Evolutionary conservation across 192 early-diverging fungal species (phyloP).

Genomic region (Funneliformis geosporum): DNA sequence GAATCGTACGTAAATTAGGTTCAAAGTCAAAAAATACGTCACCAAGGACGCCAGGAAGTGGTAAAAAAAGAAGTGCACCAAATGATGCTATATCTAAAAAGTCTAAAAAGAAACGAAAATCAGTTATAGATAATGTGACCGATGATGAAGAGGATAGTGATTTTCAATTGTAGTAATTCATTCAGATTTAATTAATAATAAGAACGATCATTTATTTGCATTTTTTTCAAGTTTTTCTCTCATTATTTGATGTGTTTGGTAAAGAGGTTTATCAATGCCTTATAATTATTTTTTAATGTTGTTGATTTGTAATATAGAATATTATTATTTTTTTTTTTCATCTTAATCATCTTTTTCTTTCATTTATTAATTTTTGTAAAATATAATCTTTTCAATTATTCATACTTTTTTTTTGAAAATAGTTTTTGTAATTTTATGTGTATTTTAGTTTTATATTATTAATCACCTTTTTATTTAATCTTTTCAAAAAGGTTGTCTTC

Average conservation of each 20-base stretch:
- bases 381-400: background rate
- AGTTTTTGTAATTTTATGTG: background rate
- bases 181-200: background rate
- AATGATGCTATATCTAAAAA: background rate
- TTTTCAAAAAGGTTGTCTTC: background rate
- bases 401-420: background rate
- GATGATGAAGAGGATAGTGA: conserved; percentile 24
- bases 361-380: background rate
- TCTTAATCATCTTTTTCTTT: background rate
- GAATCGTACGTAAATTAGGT: conserved; percentile 12
- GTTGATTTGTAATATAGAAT: background rate
- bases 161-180: background rate
- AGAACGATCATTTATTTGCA: background rate
- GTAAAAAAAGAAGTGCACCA: conserved; percentile 6
- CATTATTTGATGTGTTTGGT: too few species aligned
- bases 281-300: too few species aligned
- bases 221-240: too few species aligned
- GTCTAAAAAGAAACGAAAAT: conserved; percentile 14
- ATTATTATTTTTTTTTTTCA: background rate
- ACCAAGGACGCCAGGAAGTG: background rate
- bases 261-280: too few species aligned
- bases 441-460: background rate
- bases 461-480: too few species aligned
- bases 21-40: background rate
- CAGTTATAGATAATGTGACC: conserved; percentile 1